Conservation (phyloP, 2,329 filamentous ascomycete species). For the Pseudogymnoascus sp. region DNA sequence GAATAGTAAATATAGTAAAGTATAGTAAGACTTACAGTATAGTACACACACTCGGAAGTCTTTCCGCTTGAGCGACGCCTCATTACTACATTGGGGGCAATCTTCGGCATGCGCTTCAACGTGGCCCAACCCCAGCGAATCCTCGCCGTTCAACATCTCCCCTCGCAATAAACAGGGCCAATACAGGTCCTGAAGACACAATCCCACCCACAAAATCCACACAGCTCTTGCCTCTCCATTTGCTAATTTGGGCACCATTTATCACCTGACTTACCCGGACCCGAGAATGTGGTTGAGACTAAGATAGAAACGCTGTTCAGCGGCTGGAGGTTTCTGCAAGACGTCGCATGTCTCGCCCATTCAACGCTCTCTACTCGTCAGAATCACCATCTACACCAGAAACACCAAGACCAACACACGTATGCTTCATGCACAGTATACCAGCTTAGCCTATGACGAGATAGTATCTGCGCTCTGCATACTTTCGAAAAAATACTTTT, state of each 20-base stretch:
- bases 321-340: constrained; percentile 3
- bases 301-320: constrained; percentile 4
- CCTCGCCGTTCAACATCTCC: neutral
- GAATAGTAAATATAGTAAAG: neutral
- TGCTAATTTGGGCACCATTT: neutral
- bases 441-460: constrained; percentile 3
- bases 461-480: neutral
- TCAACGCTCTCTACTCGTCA: neutral
- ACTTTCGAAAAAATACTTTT: neutral
- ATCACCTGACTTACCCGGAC: constrained; percentile 6
- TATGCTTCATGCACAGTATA: constrained; percentile 4
- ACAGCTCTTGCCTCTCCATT: neutral
- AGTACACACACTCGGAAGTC: neutral
- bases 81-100: neutral
- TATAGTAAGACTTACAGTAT: neutral
- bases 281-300: constrained; percentile 6
- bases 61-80: constrained; percentile 3
- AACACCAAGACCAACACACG: neutral
- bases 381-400: neutral
- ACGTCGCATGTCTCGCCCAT: neutral
- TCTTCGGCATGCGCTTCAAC: constrained; percentile 2
- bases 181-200: neutral
- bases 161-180: neutral
- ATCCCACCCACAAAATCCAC: neutral
- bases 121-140: constrained; percentile 6